Evolutionary conservation across 257 asterid genomes (phyloP).

Genomic region (Mentha longifolia): DNA sequence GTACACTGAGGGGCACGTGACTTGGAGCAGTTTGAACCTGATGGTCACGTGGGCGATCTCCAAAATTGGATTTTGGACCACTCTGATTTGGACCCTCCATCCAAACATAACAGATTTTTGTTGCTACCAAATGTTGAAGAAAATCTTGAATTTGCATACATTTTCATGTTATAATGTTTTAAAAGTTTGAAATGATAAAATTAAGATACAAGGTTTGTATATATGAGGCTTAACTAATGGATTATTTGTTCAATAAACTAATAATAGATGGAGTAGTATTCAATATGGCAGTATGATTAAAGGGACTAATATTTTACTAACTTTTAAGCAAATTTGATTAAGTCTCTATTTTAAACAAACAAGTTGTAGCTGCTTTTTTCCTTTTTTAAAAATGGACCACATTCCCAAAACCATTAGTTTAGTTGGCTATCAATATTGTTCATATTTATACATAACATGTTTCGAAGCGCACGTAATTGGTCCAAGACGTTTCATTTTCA

Average conservation of each 20-base stretch:
- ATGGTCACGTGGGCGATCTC: constrained; percentile 34
- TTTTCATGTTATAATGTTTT: too few species aligned
- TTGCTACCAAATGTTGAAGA: constrained; percentile 27
- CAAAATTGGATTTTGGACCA: constrained; percentile 32
- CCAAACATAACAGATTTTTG: constrained; percentile 26
- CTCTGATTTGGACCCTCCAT: constrained; percentile 19
- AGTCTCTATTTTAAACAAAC: neutral
- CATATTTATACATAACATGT: too few species aligned
- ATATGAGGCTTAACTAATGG: too few species aligned
- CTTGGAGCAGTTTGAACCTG: constrained; percentile 19
- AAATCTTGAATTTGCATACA: neutral
- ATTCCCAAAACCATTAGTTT: neutral
- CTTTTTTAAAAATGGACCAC: neutral
- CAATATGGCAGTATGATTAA: too few species aligned
- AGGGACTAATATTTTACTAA: too few species aligned
- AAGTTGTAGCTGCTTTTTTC: constrained; percentile 5
- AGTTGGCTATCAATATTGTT: neutral
- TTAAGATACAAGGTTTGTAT: too few species aligned
- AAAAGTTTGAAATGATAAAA: too few species aligned
- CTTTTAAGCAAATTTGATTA: neutral
- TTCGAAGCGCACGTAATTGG: too few species aligned
- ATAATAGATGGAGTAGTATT: too few species aligned
- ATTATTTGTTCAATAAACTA: too few species aligned
- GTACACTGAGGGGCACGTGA: constrained; percentile 31
- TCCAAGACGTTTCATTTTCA: too few species aligned